These are phyloP conservation scores for Scutellaria barbata DNA, from an alignment of 257 asterid species.

Conservation along the genomic window DNA sequence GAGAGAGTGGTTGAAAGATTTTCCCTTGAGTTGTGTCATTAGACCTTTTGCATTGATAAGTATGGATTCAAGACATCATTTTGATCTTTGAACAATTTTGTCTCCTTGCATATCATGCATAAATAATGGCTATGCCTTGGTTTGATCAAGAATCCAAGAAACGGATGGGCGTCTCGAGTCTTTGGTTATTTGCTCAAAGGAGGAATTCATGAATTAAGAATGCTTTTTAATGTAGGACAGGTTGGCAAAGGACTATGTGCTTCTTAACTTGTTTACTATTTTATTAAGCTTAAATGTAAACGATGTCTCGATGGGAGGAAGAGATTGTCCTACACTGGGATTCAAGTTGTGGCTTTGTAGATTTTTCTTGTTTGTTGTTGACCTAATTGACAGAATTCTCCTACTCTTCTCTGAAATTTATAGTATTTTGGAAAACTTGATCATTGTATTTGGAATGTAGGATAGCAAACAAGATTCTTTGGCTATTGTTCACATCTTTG, in stretches of 20 bases:
- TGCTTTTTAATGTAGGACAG: conserved; percentile 56
- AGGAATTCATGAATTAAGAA: conserved; percentile 45
- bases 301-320: conserved; percentile 54
- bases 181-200: conserved; percentile 55
- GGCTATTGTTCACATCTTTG: neutral
- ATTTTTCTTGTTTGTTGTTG: conserved; percentile 49
- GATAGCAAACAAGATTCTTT: conserved; percentile 39
- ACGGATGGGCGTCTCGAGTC: conserved; percentile 50
- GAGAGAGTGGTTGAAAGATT: conserved; percentile 37
- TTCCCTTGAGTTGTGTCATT: conserved; percentile 30
- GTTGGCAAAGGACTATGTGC: conserved; percentile 55
- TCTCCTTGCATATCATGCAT: conserved; percentile 15
- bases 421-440: conserved; percentile 25
- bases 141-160: conserved; percentile 47
- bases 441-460: conserved; percentile 40
- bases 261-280: conserved; percentile 24
- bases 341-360: conserved; percentile 37
- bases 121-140: conserved; percentile 34
- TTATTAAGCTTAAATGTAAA: conserved; percentile 36
- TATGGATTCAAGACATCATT: conserved; percentile 36
- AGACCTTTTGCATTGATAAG: conserved; percentile 28
- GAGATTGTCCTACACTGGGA: conserved; percentile 52
- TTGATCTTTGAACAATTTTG: conserved; percentile 32
- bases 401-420: neutral
- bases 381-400: conserved; percentile 42